Evolutionary conservation across 1,284 basidiomycete species (phyloP).

Genomic region (Ustilago hordei): DNA sequence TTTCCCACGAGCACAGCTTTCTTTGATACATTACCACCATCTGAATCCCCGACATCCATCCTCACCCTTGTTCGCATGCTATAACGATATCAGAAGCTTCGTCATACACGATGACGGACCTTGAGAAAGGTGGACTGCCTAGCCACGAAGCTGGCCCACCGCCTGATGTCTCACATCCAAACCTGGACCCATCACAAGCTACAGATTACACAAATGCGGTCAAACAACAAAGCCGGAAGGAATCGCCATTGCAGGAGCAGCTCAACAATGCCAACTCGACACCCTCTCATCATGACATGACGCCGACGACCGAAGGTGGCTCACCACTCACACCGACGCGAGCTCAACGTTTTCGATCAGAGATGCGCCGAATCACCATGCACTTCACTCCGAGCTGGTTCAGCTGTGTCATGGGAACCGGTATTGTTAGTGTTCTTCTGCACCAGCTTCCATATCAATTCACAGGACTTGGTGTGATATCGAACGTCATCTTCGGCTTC

Average conservation of each 20-base stretch:
- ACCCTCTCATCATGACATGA: neutral
- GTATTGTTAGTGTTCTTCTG: constrained; percentile 71
- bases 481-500: constrained; percentile 76
- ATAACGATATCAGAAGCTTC: neutral
- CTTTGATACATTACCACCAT: neutral
- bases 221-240: neutral
- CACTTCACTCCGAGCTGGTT: constrained; percentile 63
- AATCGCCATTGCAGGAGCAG: neutral
- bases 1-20: neutral
- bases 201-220: neutral
- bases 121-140: neutral
- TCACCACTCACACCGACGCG: constrained; percentile 10
- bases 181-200: constrained; percentile 6
- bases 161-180: neutral
- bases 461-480: constrained; percentile 69
- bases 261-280: constrained; percentile 15
- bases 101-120: neutral
- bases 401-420: constrained; percentile 71
- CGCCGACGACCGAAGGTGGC: constrained; percentile 1
- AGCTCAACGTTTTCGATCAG: constrained; percentile 23
- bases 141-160: neutral
- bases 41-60: neutral
- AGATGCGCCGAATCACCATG: constrained; percentile 37
- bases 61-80: neutral
- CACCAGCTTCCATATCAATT: constrained; percentile 72